phyloP scores from a whole-genome alignment of 768 basidiomycete genomes.

The Lactifluus volemus region DNA sequence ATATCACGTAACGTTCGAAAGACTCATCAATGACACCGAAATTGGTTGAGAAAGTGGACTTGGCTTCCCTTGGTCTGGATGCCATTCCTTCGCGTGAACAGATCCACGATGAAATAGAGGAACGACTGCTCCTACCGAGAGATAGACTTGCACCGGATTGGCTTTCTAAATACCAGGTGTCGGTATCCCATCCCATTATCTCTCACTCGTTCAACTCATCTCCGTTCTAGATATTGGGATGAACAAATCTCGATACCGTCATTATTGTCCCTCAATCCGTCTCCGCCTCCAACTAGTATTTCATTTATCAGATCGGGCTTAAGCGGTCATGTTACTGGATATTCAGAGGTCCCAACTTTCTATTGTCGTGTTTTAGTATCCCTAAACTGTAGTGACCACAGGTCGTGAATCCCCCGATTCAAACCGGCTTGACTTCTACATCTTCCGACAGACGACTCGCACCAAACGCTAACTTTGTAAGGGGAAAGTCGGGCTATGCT shows the following conservation, averaged over 20 bases:
- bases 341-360: constrained; percentile 53
- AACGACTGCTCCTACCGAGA: constrained; percentile 63
- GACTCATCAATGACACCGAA: too few relatives aligned
- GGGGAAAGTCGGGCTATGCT: constrained; percentile 88
- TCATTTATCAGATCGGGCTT: constrained; percentile 70
- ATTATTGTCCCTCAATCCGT: constrained; percentile 55
- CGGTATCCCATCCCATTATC: constrained; percentile 25
- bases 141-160: constrained; percentile 58
- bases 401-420: constrained; percentile 45
- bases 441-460: constrained; percentile 81
- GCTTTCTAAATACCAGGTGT: constrained; percentile 83
- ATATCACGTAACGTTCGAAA: too few relatives aligned
- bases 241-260: constrained; percentile 50
- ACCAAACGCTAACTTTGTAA: constrained; percentile 70
- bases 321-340: constrained; percentile 73
- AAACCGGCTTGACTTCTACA: constrained; percentile 75
- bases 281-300: constrained; percentile 65
- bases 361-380: not conserved
- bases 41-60: constrained; percentile 18
- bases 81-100: constrained; percentile 47
- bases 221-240: constrained; percentile 59
- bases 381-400: constrained; percentile 24
- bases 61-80: constrained; percentile 51
- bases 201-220: constrained; percentile 2
- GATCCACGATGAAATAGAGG: constrained; percentile 63